Conservation (phyloP, 2,329 filamentous ascomycete species). For the Hymenoscyphus occultus region DNA sequence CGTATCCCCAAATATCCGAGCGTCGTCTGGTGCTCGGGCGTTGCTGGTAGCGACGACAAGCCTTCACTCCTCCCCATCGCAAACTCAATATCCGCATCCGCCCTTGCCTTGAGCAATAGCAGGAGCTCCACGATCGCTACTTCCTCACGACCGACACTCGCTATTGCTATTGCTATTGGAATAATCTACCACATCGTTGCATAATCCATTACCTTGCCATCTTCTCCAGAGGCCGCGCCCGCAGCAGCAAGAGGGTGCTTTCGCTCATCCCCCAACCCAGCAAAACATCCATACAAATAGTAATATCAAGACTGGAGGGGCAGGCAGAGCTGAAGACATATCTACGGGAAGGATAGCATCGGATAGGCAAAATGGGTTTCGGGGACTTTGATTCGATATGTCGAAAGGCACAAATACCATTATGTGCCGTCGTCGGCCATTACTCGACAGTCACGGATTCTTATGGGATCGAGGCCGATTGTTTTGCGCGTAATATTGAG, state of each 20-base stretch:
- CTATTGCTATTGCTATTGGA: slow-evolving; percentile 11
- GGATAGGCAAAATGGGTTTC: slow-evolving; percentile 63
- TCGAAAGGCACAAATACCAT: slow-evolving; percentile 75
- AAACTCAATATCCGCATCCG: slow-evolving; percentile 8
- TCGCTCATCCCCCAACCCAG: slow-evolving; percentile 12
- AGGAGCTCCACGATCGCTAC: slow-evolving; percentile 25
- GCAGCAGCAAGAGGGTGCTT: background rate
- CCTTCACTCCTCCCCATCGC: slow-evolving; percentile 6
- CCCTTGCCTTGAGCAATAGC: slow-evolving; percentile 2
- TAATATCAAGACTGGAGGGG: slow-evolving; percentile 16
- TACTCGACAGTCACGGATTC: slow-evolving; percentile 64
- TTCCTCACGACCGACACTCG: slow-evolving; percentile 21
- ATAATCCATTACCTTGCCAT: background rate
- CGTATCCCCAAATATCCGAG: no score
- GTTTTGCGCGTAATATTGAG: slow-evolving; percentile 93
- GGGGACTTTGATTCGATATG: slow-evolving; percentile 89
- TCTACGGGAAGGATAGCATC: slow-evolving; percentile 1
- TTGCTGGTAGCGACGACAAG: slow-evolving; percentile 14
- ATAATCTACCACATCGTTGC: background rate
- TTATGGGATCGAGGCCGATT: slow-evolving; percentile 80
- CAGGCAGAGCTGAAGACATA: background rate
- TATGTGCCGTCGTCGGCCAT: slow-evolving; percentile 82
- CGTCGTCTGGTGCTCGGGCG: no score
- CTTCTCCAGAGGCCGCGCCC: background rate
- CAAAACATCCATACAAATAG: slow-evolving; percentile 18